phyloP scores from a whole-genome alignment of 116 monocot genomes.

The Trichopus zeylanicus region DNA sequence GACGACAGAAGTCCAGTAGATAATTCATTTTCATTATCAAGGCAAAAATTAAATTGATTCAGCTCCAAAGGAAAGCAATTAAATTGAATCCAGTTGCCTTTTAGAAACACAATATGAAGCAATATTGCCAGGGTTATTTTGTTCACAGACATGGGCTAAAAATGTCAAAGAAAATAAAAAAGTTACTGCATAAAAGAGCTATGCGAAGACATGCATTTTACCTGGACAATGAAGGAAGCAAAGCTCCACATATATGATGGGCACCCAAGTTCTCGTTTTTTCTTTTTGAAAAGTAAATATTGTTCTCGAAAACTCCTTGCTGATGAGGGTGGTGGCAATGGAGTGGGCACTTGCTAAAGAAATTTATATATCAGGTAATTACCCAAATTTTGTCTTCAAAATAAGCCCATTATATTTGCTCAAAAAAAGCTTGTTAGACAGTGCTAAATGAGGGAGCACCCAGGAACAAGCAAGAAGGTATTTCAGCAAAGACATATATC shows the following conservation, averaged over 20 bases:
- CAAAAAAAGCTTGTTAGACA: too few species aligned
- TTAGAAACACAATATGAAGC: too few species aligned
- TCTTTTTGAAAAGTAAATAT: slow-evolving; percentile 55
- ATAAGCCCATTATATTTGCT: neutral
- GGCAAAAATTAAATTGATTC: too few species aligned
- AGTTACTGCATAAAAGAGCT: neutral
- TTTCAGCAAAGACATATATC: neutral
- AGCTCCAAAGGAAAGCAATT: too few species aligned
- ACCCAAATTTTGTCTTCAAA: neutral
- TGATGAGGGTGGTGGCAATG: slow-evolving; percentile 79
- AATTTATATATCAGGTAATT: slow-evolving; percentile 22
- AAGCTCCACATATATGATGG: slow-evolving; percentile 93
- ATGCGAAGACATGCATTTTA: slow-evolving; percentile 19
- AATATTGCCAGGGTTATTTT: neutral
- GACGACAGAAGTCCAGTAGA: too few species aligned
- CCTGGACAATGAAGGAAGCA: slow-evolving; percentile 72
- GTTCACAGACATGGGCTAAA: neutral
- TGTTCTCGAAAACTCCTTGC: slow-evolving; percentile 72
- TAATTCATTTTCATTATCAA: too few species aligned
- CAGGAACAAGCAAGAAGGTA: neutral
- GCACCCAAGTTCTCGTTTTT: slow-evolving; percentile 75
- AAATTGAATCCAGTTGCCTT: too few species aligned
- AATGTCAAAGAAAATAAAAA: slow-evolving; percentile 1
- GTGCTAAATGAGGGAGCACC: too few species aligned
- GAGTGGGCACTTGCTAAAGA: slow-evolving; percentile 88